A percentile compares a stretch with the other conserved stretches of the same genome.
phyloP scores from a whole-genome alignment of 306 rosid genomes.

The Purshia tridentata region DNA sequence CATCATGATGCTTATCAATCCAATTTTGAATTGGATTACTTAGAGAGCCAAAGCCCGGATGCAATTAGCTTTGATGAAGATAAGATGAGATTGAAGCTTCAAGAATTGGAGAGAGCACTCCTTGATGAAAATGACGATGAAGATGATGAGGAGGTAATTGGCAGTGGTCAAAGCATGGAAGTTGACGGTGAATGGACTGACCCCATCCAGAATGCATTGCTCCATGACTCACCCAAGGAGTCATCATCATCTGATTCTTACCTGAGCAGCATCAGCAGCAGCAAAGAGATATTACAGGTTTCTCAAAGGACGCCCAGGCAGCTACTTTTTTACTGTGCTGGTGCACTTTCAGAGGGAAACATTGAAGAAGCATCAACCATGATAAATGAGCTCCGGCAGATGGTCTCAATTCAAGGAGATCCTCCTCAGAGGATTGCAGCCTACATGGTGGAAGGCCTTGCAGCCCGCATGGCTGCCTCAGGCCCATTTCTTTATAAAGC shows the following conservation, averaged over 20 bases:
- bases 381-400: constrained; percentile 67
- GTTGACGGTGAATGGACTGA: constrained; percentile 75
- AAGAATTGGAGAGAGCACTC: constrained; percentile 83
- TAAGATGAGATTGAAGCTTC: constrained; percentile 71
- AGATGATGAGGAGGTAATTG: constrained; percentile 47
- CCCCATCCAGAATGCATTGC: constrained; percentile 44
- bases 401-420: constrained; percentile 89
- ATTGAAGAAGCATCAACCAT: constrained; percentile 52
- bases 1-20: constrained; percentile 38
- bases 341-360: constrained; percentile 70
- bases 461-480: constrained; percentile 75
- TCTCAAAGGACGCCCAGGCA: constrained; percentile 57
- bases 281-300: constrained; percentile 44
- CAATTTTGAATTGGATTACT: constrained; percentile 46
- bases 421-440: constrained; percentile 98
- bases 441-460: constrained; percentile 97
- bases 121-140: constrained; percentile 65
- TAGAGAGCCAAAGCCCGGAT: constrained; percentile 60
- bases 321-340: constrained; percentile 75
- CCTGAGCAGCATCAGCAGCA: constrained; percentile 57
- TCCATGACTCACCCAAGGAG: constrained; percentile 74
- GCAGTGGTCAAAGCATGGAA: constrained; percentile 63
- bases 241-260: constrained; percentile 64
- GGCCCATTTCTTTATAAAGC: constrained; percentile 79
- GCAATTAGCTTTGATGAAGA: constrained; percentile 43